Conservation (phyloP, 2,329 filamentous ascomycete species). For the Phialophora tarda region DNA sequence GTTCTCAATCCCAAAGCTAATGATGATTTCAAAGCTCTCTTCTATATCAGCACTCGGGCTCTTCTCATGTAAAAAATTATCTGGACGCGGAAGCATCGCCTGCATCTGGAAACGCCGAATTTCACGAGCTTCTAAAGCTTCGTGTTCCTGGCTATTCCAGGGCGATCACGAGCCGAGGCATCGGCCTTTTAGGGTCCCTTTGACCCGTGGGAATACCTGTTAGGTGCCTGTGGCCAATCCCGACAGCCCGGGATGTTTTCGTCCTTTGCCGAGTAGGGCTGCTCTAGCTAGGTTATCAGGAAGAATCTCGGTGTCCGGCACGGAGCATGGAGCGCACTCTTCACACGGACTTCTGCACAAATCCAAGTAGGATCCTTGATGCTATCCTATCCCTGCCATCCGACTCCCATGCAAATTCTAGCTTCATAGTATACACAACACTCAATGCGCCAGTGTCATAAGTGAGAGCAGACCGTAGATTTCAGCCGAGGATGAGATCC, state of each 20-base stretch:
- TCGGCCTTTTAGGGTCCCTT: slow-evolving; percentile 3
- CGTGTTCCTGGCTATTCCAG: slow-evolving; percentile 1
- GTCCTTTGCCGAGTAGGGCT: neutral
- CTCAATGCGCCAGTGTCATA: neutral
- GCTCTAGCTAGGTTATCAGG: neutral
- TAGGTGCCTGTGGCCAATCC: neutral
- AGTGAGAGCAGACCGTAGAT: neutral
- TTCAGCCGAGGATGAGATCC: neutral
- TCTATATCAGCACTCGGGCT: neutral
- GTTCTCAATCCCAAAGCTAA: neutral
- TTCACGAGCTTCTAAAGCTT: slow-evolving; percentile 7
- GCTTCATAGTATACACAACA: slow-evolving; percentile 4
- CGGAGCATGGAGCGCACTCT: neutral
- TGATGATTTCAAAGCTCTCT: neutral
- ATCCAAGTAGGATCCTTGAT: neutral
- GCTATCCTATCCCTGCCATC: neutral
- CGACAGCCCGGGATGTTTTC: slow-evolving; percentile 21
- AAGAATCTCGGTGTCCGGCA: slow-evolving; percentile 13
- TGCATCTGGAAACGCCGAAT: slow-evolving; percentile 12
- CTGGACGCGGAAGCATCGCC: slow-evolving; percentile 2
- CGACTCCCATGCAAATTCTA: neutral
- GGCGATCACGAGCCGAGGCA: slow-evolving; percentile 11
- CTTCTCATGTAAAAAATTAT: slow-evolving; percentile 2
- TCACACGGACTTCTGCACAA: neutral
- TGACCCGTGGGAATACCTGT: neutral